These are phyloP conservation scores for Talaromyces proteolyticus DNA, from an alignment of 495 filamentous ascomycete species.

Conservation along the genomic window DNA sequence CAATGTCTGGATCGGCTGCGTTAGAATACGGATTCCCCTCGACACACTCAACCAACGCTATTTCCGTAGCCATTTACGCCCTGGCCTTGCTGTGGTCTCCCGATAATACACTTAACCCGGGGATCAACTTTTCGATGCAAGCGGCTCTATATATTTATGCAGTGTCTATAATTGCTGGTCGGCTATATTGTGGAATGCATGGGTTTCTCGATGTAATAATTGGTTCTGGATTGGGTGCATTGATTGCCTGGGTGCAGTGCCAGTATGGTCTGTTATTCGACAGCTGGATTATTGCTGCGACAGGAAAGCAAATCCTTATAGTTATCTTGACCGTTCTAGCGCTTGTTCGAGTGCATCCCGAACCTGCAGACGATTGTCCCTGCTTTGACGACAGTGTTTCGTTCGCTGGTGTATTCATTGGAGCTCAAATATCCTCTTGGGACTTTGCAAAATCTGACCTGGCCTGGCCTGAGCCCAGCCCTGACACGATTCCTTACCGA, in stretches of 20 bases:
- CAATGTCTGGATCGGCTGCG: conserved; percentile 90
- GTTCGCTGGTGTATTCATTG: conserved; percentile 84
- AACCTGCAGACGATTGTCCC: conserved; percentile 93
- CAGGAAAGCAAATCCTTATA: conserved; percentile 49
- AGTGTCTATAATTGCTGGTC: conserved; percentile 80
- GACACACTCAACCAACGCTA: conserved; percentile 93
- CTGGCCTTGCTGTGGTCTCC: conserved; percentile 58
- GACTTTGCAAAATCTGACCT: conserved; percentile 56
- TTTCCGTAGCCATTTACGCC: conserved; percentile 86
- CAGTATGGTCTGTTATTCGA: conserved; percentile 63
- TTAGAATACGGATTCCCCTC: conserved; percentile 97
- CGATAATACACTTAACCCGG: conserved; percentile 40
- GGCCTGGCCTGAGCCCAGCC: conserved; percentile 51
- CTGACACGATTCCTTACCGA: conserved; percentile 58
- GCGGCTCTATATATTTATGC: conserved; percentile 73
- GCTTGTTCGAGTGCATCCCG: conserved; percentile 84
- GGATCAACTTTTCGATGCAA: conserved; percentile 55
- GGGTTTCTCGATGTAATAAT: conserved; percentile 86
- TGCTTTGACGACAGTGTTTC: conserved; percentile 97
- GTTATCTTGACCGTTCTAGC: conserved; percentile 60
- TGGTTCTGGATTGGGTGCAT: conserved; percentile 68
- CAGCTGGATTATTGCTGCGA: conserved; percentile 46
- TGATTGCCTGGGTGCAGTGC: conserved; percentile 64
- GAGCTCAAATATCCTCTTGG: conserved; percentile 74
- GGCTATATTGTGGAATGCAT: conserved; percentile 98